A percentile compares a stretch with the other conserved stretches of the same genome.
Conservation (phyloP, 768 basidiomycete genomes). For the Boletellus sp. region DNA sequence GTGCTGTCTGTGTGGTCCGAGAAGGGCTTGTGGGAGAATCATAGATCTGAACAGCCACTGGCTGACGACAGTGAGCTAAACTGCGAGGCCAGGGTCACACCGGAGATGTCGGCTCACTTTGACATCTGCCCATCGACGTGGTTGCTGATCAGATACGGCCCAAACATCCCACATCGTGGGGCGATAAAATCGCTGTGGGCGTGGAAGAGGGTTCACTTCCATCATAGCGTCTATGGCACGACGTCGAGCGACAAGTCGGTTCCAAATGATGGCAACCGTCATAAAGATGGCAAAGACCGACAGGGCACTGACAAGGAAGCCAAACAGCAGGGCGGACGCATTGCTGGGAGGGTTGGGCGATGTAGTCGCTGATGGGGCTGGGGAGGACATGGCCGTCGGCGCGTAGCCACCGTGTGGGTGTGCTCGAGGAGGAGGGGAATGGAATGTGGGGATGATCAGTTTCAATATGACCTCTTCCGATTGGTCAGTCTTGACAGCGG, state of each 20-base stretch:
- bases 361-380: conserved; percentile 3
- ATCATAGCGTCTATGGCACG: conserved; percentile 25
- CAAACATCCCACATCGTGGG: conserved; percentile 26
- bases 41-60: conserved; percentile 18
- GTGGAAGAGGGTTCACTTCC: neutral
- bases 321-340: conserved; percentile 29
- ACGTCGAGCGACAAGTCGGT: conserved; percentile 30
- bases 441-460: neutral
- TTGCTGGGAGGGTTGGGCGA: neutral
- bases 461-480: conserved; percentile 8
- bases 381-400: conserved; percentile 23
- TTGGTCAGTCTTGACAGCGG: conserved; percentile 15
- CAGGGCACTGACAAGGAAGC: conserved; percentile 31
- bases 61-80: conserved; percentile 13
- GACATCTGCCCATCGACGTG: conserved; percentile 11
- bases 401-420: conserved; percentile 2
- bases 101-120: conserved; percentile 22
- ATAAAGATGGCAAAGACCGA: conserved; percentile 32
- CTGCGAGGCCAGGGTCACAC: conserved; percentile 11
- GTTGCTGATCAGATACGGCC: conserved; percentile 5
- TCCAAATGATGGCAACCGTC: conserved; percentile 29
- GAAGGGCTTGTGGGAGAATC: neutral
- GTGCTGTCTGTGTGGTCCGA: conserved; percentile 5
- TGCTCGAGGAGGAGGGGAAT: conserved; percentile 14
- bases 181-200: conserved; percentile 5